Evolutionary conservation across 164 flowering plant genomes (phyloP).

Genomic region (Vitis vinifera): ASM3070453v1 NC_081819.1:22889001-22889500

Average conservation of each 20-base stretch:
- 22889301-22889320: background rate
- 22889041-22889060: constrained; percentile 2
- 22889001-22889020: constrained; percentile 50
- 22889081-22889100: constrained; percentile 9
- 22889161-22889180: constrained; percentile 19
- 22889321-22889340: no score
- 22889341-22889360: no score
- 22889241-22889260: background rate
- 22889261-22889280: background rate
- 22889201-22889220: constrained; percentile 4
- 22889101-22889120: background rate
- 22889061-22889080: constrained; percentile 2
- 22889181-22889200: constrained; percentile 14
- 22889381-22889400: no score
- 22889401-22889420: no score
- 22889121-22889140: constrained; percentile 11
- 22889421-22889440: no score
- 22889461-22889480: no score
- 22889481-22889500: no score
- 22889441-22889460: no score
- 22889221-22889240: background rate
- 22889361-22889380: no score
- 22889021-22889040: constrained; percentile 18
- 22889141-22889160: constrained; percentile 9
- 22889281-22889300: background rate